Base-by-base conservation (phyloP, 139 green algal genomes). In the Coccomyxa sp. region DNA sequence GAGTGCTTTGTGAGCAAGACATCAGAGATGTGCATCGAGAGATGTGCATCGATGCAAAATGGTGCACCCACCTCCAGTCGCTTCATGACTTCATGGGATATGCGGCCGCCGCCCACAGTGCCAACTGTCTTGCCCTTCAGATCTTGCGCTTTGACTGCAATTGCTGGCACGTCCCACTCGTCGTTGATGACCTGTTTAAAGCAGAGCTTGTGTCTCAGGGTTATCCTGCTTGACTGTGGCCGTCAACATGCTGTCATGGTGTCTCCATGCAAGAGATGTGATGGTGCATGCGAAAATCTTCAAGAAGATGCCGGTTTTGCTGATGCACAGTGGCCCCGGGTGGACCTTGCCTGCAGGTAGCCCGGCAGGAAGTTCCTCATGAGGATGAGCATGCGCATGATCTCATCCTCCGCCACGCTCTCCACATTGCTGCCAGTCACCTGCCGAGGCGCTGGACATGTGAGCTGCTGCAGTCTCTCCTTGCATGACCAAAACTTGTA, bases 361-460 rank as follows among this genome's bases (percentile, higher is more conserved):
- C 59, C 80, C 18, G 80, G 80, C 21, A 87, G 66, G 76, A 75
- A 87, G 76, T 87, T 87, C 38, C 84, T 63, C 9, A 87, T 66
- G 23, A 87, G 59, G 0, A 63, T 75, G 31, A 85, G 80, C 17
- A 85, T 82, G 14, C 75, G 71, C 84, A 87, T 87, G 45, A 87
- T 58, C 28, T 67, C 81, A 77, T 87, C 76, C 84, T 87, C 84
- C 25, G 84, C 84, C 28, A 85, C 81, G 14, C 68, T 82, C 31
- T 83, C 84, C 0, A 83, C 79, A 81, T 86, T 86, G 78, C 31
- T 77, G 32, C 83, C 83, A 82, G 16, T 38, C 13, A 76, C 67
- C 27, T n/a, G 23, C 67, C 67, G 67, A 76, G 23, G 3, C 27
- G 27, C 25, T n/a, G 27, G 67, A 76, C 67, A 76, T 76, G 25